Evolutionary conservation across 441 rosid species (phyloP), one percentile per base, ranked within the genome.

Genomic region (Croton laevigatus): DNA sequence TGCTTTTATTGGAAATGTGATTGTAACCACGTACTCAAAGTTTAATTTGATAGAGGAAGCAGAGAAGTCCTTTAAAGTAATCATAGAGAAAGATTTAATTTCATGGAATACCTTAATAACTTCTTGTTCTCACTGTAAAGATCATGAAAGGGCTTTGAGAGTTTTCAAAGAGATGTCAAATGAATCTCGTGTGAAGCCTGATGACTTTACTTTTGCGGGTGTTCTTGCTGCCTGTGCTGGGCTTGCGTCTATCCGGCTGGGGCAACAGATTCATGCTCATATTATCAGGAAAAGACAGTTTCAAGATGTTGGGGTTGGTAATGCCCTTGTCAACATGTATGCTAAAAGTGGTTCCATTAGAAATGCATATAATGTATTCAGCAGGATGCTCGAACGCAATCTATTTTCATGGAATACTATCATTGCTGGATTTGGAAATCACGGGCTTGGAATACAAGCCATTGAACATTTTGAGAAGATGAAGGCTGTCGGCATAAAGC

Each of bases 361-460:
- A 42, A 70, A 77, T 71, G 84, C 88, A 37, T 73, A 70, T 67
- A 62, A 66, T 23, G 52, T 76, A 68, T 87, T 87, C 75, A 75
- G 62, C 61, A 60, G 66, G 66, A 89, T 86, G 87, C 58, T 40
- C 37, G 75, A 59, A 38, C 79, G 37, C 48, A 86, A 86, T 80
- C 76, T 85, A 52, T 82, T 89, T 66, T 84, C 92, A 2, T 89
- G 92, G 90, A 89, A 89, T 75, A 89, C 91, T 72, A 80, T 89
- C 40, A 83, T 89, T 70, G 75, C 80, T 68, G 94, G 79, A 51
- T 80, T 73, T 45, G 95, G 84, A 42, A 82, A 84, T 74, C 90
- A 87, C 40, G 90, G 95, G 27, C 79, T 81, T 22, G 88, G 86
- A 40, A 59, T 62, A 64, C 79, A 70, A 73, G 89, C 89, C 66